Evolutionary conservation across 345 rosid genomes (phyloP).

Genomic region (Bretschneidera sinensis): DNA sequence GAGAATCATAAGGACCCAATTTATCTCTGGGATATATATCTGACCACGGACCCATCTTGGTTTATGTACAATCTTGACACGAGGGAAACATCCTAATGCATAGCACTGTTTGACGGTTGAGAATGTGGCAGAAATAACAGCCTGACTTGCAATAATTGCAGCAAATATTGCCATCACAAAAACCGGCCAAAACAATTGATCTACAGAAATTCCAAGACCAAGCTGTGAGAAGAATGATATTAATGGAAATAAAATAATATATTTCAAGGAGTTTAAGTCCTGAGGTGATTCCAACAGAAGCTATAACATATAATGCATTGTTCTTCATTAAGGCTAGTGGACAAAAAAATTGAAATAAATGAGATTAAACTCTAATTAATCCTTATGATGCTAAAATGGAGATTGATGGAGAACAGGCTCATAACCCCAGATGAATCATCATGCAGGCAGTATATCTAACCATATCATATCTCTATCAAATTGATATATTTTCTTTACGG

Average conservation of each 20-base stretch:
- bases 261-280: too few species aligned
- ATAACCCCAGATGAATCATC: neutral
- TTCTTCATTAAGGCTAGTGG: neutral
- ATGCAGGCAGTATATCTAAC: neutral
- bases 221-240: neutral
- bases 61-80: conserved; percentile 83
- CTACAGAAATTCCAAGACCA: conserved; percentile 34
- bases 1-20: conserved; percentile 91
- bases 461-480: neutral
- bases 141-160: conserved; percentile 81
- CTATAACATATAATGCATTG: neutral
- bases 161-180: conserved; percentile 69
- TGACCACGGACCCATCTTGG: conserved; percentile 78
- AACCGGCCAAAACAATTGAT: conserved; percentile 71
- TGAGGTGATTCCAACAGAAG: neutral
- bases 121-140: conserved; percentile 73
- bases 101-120: conserved; percentile 78
- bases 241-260: neutral
- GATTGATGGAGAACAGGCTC: neutral
- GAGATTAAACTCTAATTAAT: too few species aligned
- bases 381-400: too few species aligned
- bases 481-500: too few species aligned
- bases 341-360: too few species aligned
- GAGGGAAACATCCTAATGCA: conserved; percentile 90
- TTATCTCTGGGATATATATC: conserved; percentile 90